Conservation (phyloP, 331 rosid species). For the Acacia pycnantha region DNA sequence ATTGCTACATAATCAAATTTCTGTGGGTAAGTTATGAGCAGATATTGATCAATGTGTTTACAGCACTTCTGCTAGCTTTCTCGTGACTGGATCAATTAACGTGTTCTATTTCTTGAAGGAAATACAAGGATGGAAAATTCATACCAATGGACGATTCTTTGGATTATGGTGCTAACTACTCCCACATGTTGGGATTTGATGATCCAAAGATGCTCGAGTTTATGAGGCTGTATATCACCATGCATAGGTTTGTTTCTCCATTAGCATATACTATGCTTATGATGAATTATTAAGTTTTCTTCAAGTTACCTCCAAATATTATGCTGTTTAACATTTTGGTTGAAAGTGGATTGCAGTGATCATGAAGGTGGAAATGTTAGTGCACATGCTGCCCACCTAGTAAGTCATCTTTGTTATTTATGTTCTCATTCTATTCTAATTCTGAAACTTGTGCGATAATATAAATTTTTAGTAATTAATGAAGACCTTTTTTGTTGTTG, state of each 20-base stretch:
- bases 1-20: slow-evolving; percentile 4
- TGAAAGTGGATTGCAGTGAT: slow-evolving; percentile 64
- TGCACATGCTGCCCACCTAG: slow-evolving; percentile 92
- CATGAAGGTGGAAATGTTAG: slow-evolving; percentile 99
- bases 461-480: not conserved
- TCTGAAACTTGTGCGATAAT: slow-evolving; percentile 5
- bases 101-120: slow-evolving; percentile 53
- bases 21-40: slow-evolving; percentile 15
- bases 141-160: slow-evolving; percentile 68
- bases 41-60: slow-evolving; percentile 6
- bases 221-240: slow-evolving; percentile 93
- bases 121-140: slow-evolving; percentile 73
- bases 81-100: slow-evolving; percentile 28
- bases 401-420: slow-evolving; percentile 42
- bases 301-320: slow-evolving; percentile 7
- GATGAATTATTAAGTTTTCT: slow-evolving; percentile 18
- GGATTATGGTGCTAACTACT: slow-evolving; percentile 95
- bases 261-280: not conserved
- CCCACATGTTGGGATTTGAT: slow-evolving; percentile 90
- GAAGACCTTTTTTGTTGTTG: not conserved
- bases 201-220: slow-evolving; percentile 84
- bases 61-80: slow-evolving; percentile 9
- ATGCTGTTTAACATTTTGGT: slow-evolving; percentile 8
- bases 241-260: slow-evolving; percentile 75
- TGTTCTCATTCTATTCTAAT: not conserved